Conservation (phyloP, 2,329 filamentous ascomycete genomes). For the Dendrostoma leiphaemia region DNA sequence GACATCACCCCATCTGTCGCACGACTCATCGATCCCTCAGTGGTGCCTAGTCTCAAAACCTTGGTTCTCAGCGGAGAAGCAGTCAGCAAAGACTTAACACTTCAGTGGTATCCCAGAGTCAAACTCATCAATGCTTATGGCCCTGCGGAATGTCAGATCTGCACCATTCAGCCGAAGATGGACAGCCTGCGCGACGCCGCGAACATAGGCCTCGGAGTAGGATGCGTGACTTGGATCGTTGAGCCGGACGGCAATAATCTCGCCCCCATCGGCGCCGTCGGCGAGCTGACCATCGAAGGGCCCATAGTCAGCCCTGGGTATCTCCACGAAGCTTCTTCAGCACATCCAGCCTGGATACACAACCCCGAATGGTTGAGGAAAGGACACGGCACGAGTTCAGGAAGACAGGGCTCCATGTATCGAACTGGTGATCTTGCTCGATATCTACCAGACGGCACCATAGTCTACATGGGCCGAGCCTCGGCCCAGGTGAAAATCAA, state of each 20-base stretch:
- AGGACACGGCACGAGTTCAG: background rate
- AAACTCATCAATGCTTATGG: too few relatives aligned
- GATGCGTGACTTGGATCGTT: conserved; percentile 40
- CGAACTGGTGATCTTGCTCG: conserved; percentile 56
- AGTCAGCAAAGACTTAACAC: too few relatives aligned
- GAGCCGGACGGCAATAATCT: conserved; percentile 47
- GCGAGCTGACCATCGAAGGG: conserved; percentile 54
- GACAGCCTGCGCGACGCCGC: conserved; percentile 27
- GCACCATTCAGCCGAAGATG: too few relatives aligned
- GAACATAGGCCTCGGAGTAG: background rate
- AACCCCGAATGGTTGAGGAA: too few relatives aligned
- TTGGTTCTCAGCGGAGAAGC: too few relatives aligned
- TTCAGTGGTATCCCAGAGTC: too few relatives aligned
- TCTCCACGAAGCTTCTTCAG: conserved; percentile 51
- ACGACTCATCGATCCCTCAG: too few relatives aligned
- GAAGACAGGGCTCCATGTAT: background rate
- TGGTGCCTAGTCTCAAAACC: too few relatives aligned
- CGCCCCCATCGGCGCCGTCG: conserved; percentile 46
- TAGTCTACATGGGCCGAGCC: conserved; percentile 59
- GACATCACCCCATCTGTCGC: too few relatives aligned
- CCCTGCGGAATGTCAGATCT: too few relatives aligned
- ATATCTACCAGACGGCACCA: conserved; percentile 46
- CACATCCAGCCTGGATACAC: conserved; percentile 42
- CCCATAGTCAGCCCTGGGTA: conserved; percentile 64
- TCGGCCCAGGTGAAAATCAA: conserved; percentile 69